phyloP scores from a whole-genome alignment of 148 eudicot species.

The Diospyros kaki region DNA sequence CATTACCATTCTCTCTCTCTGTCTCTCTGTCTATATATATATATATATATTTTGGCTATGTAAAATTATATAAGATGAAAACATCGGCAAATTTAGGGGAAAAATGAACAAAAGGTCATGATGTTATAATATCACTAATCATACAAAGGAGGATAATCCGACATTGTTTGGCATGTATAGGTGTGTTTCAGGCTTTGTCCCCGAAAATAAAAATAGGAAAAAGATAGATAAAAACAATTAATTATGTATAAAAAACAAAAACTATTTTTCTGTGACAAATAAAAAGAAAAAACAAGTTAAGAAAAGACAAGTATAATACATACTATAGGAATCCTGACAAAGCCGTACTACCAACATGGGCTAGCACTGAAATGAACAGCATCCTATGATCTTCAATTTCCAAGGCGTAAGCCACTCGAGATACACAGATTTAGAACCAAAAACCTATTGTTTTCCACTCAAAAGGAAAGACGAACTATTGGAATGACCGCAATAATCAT shows the following conservation, averaged over 20 bases:
- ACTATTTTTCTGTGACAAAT: background rate
- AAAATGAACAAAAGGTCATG: no score
- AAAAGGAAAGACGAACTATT: background rate
- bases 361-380: conserved; percentile 30
- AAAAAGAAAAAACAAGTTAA: background rate
- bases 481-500: background rate
- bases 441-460: background rate
- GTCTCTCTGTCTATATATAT: no score
- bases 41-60: no score
- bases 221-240: background rate
- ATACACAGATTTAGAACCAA: background rate
- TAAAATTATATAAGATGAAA: no score
- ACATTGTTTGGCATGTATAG: background rate
- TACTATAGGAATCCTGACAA: conserved; percentile 2
- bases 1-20: no score
- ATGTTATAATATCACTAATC: background rate
- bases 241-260: background rate
- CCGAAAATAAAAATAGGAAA: background rate
- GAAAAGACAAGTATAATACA: no score
- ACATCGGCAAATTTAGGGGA: no score
- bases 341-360: conserved; percentile 19
- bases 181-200: background rate
- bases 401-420: background rate
- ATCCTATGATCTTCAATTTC: conserved; percentile 25
- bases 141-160: background rate